These are phyloP conservation scores for Sclerotinia trifoliorum DNA, from an alignment of 2,329 filamentous ascomycete genomes.

Conservation along the genomic window DNA sequence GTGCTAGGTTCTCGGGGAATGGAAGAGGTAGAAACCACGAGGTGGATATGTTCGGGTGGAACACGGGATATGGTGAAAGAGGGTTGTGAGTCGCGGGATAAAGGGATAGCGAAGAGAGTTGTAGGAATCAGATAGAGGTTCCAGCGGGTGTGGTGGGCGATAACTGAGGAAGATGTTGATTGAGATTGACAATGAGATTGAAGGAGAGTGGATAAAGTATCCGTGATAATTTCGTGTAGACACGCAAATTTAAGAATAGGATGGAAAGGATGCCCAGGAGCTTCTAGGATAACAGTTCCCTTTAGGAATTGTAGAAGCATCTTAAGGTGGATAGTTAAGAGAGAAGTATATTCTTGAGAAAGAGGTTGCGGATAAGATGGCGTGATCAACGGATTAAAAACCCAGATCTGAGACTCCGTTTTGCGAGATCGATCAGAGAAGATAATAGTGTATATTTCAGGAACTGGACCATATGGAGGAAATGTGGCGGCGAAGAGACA, in stretches of 20 bases:
- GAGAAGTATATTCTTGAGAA: constrained; percentile 4
- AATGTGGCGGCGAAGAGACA: constrained; percentile 39
- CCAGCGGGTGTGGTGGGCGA: constrained; percentile 17
- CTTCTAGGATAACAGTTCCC: constrained; percentile 29
- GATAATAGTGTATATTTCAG: constrained; percentile 33
- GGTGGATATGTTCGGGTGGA: constrained; percentile 33
- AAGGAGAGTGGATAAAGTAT: constrained; percentile 23
- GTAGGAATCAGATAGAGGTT: constrained; percentile 2
- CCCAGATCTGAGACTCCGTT: constrained; percentile 38
- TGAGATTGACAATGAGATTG: constrained; percentile 22
- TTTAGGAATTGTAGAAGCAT: constrained; percentile 31
- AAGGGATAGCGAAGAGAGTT: neutral
- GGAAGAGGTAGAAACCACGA: constrained; percentile 36
- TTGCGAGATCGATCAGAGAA: constrained; percentile 38
- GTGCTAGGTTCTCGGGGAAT: constrained; percentile 34
- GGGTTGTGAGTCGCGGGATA: constrained; percentile 23
- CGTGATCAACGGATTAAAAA: constrained; percentile 35
- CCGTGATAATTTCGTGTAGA: constrained; percentile 29
- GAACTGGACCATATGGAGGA: constrained; percentile 17
- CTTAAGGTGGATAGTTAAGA: constrained; percentile 27
- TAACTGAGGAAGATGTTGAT: constrained; percentile 23
- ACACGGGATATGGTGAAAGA: constrained; percentile 31
- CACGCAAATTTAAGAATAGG: constrained; percentile 33
- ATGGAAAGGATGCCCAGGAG: constrained; percentile 38
- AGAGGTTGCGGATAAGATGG: constrained; percentile 22